Evolutionary conservation across 805 yeast species (phyloP).

Genomic region (Zygosaccharomyces gambellarensis): DNA sequence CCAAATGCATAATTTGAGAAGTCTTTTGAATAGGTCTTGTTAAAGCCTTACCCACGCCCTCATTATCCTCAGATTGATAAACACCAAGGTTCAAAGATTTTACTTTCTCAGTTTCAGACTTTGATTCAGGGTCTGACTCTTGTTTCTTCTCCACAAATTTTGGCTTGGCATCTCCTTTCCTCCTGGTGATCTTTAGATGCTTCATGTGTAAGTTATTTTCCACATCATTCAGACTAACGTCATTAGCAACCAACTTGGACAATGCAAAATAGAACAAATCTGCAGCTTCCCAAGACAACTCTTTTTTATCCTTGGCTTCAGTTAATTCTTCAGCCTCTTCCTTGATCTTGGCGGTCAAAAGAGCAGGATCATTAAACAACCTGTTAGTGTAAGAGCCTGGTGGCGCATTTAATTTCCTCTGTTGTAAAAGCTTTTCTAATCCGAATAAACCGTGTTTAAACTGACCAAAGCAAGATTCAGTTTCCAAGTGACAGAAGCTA

Average conservation of each 20-base stretch:
- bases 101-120: slow-evolving; percentile 22
- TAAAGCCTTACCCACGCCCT: slow-evolving; percentile 57
- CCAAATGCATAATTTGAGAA: slow-evolving; percentile 86
- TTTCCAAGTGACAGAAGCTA: slow-evolving; percentile 88
- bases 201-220: slow-evolving; percentile 81
- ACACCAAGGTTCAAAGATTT: slow-evolving; percentile 28
- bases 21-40: slow-evolving; percentile 95
- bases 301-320: slow-evolving; percentile 65
- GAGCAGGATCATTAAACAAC: slow-evolving; percentile 68
- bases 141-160: slow-evolving; percentile 48
- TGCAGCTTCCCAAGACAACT: slow-evolving; percentile 96
- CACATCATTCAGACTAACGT: slow-evolving; percentile 74
- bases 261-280: slow-evolving; percentile 77
- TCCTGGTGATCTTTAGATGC: slow-evolving; percentile 79
- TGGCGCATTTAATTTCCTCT: slow-evolving; percentile 64
- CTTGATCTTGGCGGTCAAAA: slow-evolving; percentile 79
- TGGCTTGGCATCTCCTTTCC: slow-evolving; percentile 94
- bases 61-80: slow-evolving; percentile 21
- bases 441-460: slow-evolving; percentile 53
- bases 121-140: slow-evolving; percentile 5
- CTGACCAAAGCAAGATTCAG: slow-evolving; percentile 75
- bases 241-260: slow-evolving; percentile 68
- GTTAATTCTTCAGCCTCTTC: slow-evolving; percentile 96
- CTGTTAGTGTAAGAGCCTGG: slow-evolving; percentile 93
- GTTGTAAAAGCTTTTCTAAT: slow-evolving; percentile 60